Evolutionary conservation across 148 eudicot genomes (phyloP).

Genomic region (Fagopyrum tataricum): DNA sequence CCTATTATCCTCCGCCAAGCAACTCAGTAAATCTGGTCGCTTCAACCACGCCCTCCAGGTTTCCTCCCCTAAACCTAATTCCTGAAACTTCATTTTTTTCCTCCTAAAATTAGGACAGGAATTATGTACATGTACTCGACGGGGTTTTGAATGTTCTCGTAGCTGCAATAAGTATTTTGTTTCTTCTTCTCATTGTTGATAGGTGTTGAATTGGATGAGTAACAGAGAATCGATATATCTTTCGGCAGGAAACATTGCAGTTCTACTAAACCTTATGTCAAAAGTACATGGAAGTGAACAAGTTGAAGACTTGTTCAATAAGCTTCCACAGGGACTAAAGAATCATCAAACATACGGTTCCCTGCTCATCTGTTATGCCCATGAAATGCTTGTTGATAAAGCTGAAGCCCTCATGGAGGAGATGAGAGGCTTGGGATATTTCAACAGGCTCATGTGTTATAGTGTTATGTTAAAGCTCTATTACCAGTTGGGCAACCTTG

Average conservation of each 20-base stretch:
- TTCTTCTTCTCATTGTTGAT: neutral
- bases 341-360: conserved; percentile 19
- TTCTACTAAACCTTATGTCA: conserved; percentile 32
- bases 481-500: conserved; percentile 16
- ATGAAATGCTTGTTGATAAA: conserved; percentile 28
- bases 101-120: neutral
- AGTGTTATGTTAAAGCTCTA: conserved; percentile 33
- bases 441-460: conserved; percentile 4
- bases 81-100: neutral
- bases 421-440: conserved; percentile 23
- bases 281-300: conserved; percentile 33
- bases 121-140: neutral
- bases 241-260: conserved; percentile 26
- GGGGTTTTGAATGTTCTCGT: neutral
- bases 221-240: conserved; percentile 21
- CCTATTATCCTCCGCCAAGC: conserved; percentile 22
- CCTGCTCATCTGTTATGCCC: conserved; percentile 36
- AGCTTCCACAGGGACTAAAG: conserved; percentile 17
- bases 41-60: conserved; percentile 39
- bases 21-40: conserved; percentile 20
- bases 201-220: conserved; percentile 50
- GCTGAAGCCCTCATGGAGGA: conserved; percentile 36
- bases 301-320: conserved; percentile 31
- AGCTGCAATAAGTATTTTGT: neutral
- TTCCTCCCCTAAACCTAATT: neutral